Evolutionary conservation across 2,329 filamentous ascomycete genomes (phyloP), one percentile per base, ranked within the genome.

Genomic region (Coniochaeta pulveracea): DNA sequence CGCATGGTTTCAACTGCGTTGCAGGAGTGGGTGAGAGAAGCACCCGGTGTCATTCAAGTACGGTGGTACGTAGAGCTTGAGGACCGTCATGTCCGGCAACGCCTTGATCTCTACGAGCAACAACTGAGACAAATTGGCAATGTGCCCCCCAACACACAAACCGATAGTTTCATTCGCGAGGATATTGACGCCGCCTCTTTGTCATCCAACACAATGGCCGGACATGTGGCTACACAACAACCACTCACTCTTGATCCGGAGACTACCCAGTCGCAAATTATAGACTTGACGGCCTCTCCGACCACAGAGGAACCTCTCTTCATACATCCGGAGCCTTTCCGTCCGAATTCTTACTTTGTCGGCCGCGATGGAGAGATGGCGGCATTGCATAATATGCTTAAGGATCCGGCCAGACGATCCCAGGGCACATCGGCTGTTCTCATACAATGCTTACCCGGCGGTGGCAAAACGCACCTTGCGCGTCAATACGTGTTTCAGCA

Each of bases 391-490:
- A 60, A 55, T 32, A 67, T 76, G 46, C 55, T 83, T 4, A 71
- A 64, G 44, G 72, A 77, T 43, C 58, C 60, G 18, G 66, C 66
- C 41, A 64, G 64, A 41, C 59, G 73, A 23, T 58, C 62, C 6
- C 55, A 69, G 28, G 73, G 76, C 11, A 75, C 76, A 1, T 70
- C 70, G 16, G 72, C 76, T 2, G 75, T 79, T 2, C 55, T 83
- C 7, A 64, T 84, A 9, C 70, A 72, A 40, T 73, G 72, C 22
- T 68, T 76, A 24, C 72, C 76, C 2, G 79, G 79, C 2, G 71
- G 71, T 10, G 79, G 79, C 3, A 84, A 84, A 52, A 76, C 75
- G 2, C 77, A 82, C 44, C 56, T 83, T 10, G 76, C 76, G 18
- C 64, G 78, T 4, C 64, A 83, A 50, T 83, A 82, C 47, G 67